phyloP scores from a whole-genome alignment of 2,329 filamentous ascomycete genomes.

The Pseudocercospora musae region DNA sequence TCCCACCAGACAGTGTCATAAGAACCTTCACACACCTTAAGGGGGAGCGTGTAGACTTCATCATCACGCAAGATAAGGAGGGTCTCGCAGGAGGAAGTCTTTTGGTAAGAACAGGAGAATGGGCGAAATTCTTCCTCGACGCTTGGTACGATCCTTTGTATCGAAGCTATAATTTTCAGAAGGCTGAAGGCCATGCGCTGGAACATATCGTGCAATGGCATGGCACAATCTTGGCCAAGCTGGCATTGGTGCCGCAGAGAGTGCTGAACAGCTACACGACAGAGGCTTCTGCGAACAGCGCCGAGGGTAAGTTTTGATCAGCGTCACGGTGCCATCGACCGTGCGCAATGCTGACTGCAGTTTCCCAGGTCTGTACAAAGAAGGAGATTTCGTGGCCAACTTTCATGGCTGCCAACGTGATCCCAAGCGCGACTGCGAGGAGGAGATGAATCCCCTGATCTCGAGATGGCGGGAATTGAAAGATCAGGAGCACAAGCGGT shows the following conservation, averaged over 20 bases:
- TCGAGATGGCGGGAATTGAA: slow-evolving; percentile 36
- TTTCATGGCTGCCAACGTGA: slow-evolving; percentile 68
- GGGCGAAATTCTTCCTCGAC: slow-evolving; percentile 89
- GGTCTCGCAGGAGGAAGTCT: slow-evolving; percentile 76
- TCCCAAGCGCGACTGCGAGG: slow-evolving; percentile 56
- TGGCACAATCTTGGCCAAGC: slow-evolving; percentile 84
- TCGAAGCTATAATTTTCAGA: slow-evolving; percentile 92
- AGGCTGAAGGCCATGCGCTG: slow-evolving; percentile 86
- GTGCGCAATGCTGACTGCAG: not conserved
- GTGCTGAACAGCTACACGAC: slow-evolving; percentile 74
- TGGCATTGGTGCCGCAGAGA: slow-evolving; percentile 85
- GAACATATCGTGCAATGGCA: slow-evolving; percentile 74
- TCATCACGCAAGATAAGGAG: slow-evolving; percentile 79
- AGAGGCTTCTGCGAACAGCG: slow-evolving; percentile 35
- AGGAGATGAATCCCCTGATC: slow-evolving; percentile 61
- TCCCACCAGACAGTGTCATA: slow-evolving; percentile 95
- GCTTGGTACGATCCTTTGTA: slow-evolving; percentile 96
- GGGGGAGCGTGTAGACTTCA: slow-evolving; percentile 72
- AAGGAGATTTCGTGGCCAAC: slow-evolving; percentile 80
- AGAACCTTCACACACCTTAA: slow-evolving; percentile 85
- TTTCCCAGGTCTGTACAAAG: slow-evolving; percentile 57
- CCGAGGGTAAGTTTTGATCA: slow-evolving; percentile 22
- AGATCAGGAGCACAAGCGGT: slow-evolving; percentile 26
- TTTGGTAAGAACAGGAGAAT: slow-evolving; percentile 77
- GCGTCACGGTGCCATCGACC: slow-evolving; percentile 9